These are phyloP conservation scores for Coemansia sp. DNA, from an alignment of 192 early-diverging fungal genomes.

Conservation along the genomic window DNA sequence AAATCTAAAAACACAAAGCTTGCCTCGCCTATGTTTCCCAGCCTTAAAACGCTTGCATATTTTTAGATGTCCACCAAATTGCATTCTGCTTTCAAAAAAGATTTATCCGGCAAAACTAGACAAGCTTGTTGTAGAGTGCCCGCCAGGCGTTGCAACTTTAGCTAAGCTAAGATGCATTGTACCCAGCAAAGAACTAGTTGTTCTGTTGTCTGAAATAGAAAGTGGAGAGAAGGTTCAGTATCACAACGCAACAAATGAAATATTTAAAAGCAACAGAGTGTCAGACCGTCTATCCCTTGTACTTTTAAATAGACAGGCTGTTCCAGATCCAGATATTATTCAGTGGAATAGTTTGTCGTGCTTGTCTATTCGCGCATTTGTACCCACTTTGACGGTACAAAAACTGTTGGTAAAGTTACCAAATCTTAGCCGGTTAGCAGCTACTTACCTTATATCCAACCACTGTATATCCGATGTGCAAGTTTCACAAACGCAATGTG, in stretches of 20 bases:
- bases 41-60: neutral
- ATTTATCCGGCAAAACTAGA: conserved; percentile 9
- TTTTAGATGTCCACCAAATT: conserved; percentile 7
- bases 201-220: neutral
- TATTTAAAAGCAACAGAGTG: neutral
- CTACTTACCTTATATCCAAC: conserved; percentile 14
- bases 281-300: conserved; percentile 4
- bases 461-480: neutral
- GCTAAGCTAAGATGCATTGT: neutral
- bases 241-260: conserved; percentile 2
- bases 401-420: conserved; percentile 8
- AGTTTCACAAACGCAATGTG: no score
- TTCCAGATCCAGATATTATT: conserved; percentile 7
- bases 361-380: conserved; percentile 1
- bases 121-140: conserved; percentile 1
- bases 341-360: conserved; percentile 3
- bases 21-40: neutral
- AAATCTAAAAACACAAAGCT: neutral
- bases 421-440: neutral
- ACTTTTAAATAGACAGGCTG: conserved; percentile 3
- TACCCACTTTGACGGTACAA: neutral
- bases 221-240: neutral
- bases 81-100: conserved; percentile 4
- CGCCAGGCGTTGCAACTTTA: neutral
- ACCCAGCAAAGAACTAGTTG: conserved; percentile 4